Evolutionary conservation across 306 rosid species (phyloP).

Genomic region (Cucurbita ficifolia): DNA sequence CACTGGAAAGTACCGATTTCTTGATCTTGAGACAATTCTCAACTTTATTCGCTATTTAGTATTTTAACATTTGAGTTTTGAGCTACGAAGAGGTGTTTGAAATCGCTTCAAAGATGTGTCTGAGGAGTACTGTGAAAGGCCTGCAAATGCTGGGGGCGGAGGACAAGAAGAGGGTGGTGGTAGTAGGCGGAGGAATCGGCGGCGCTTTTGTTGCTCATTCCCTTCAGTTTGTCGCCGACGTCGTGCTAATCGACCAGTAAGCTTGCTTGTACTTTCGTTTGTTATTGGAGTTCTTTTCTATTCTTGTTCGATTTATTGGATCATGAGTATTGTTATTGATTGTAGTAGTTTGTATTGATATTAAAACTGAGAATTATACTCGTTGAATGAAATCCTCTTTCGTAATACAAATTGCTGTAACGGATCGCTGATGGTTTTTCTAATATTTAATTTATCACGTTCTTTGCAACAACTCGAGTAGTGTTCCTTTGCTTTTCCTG

Average conservation of each 20-base stretch:
- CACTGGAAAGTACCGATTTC: background rate
- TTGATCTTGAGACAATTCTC: background rate
- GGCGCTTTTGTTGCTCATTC: slow-evolving; percentile 20
- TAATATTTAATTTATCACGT: background rate
- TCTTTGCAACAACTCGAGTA: background rate
- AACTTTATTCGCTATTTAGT: background rate
- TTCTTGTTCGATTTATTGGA: background rate
- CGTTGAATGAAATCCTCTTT: background rate
- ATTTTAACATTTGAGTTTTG: background rate
- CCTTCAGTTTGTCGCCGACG: slow-evolving; percentile 24
- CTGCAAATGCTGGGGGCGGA: background rate
- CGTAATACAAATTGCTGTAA: background rate
- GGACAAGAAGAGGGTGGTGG: slow-evolving; percentile 21
- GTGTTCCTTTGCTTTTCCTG: background rate
- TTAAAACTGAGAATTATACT: background rate
- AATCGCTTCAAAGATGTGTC: background rate
- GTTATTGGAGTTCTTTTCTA: background rate
- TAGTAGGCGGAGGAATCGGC: slow-evolving; percentile 17
- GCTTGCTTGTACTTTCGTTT: background rate
- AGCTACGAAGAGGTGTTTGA: background rate
- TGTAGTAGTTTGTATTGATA: background rate
- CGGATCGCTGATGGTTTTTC: background rate
- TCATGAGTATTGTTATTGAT: background rate
- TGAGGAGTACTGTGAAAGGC: background rate
- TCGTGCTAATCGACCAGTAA: slow-evolving; percentile 27